Base-by-base conservation (phyloP, 2,329 filamentous ascomycete species). In the Domatiomyces catenatus region DNA sequence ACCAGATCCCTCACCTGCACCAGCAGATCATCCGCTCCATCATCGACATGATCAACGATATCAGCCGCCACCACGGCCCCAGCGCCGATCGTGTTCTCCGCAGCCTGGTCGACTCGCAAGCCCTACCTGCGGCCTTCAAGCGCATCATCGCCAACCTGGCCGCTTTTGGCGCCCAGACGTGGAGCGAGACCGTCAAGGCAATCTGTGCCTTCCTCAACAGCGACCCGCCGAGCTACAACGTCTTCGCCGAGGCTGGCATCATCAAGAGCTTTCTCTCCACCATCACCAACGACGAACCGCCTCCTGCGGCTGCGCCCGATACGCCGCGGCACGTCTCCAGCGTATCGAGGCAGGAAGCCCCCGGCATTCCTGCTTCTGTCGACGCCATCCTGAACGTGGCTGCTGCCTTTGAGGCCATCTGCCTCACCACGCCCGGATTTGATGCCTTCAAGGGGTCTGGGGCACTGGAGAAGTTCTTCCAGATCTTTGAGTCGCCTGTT, bases 181-280 rank as follows among this genome's bases (percentile, higher is more conserved):
- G 92, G 92, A 94, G 88, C 47, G 89, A 89, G 64, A 84, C 88
- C 5, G 86, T 94, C 54, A 89, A 83, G 50, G 90, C 95, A 51
- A 72, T 98, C 48, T 92, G 86, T 62, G 90, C 87, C 60, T 98
- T 98, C 66, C 94, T 99, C 60, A 93, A 99, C 68, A 95, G 96
- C 63, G 92, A 98, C 62, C 92, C 92, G 0, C 98, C 92, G 0
- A 98, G 92, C 66, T 98, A 94, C 64, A 84, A 87, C 24, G 87
- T 94, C 20, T 92, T 99, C 57, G 87, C 86, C 12, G 92, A 99
- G 68, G 90, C 92, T 48, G 88, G 88, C 19, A 76, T 98, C 59
- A 89, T 92, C 61, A 84, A 84, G 63, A 86, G 81, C 48, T 84
- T 95, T 52, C 74, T 99, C 12, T 83, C 90, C 65, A 81, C 89